Percentiles rank a stretch among this genome's conserved stretches.
Conservation (phyloP, 768 basidiomycete genomes). For the Suillus weaverae region DNA sequence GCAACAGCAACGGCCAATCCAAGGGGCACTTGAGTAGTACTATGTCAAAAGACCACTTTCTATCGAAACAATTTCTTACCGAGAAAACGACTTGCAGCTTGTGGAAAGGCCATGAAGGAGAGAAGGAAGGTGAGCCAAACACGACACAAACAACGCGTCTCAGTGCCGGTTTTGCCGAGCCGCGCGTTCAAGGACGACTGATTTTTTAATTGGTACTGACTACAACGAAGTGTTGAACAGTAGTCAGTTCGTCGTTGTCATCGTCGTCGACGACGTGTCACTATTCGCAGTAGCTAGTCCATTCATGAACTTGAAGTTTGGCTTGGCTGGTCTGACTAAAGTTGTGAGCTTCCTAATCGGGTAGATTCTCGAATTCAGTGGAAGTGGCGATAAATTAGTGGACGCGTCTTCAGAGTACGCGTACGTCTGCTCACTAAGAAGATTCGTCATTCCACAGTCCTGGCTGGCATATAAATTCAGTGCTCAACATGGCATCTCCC, state of each 20-base stretch:
- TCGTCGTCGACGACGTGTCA: too few relatives aligned
- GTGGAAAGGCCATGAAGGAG: slow-evolving; percentile 49
- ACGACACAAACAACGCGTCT: slow-evolving; percentile 24
- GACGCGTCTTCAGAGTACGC: slow-evolving; percentile 1
- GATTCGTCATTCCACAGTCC: neutral
- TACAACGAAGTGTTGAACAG: too few relatives aligned
- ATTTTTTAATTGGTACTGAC: too few relatives aligned
- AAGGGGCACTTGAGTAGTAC: slow-evolving; percentile 30
- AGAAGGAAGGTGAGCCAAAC: slow-evolving; percentile 19
- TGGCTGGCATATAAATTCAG: neutral
- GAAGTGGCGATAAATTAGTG: neutral
- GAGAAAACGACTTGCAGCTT: slow-evolving; percentile 48
- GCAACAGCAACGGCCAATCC: slow-evolving; percentile 42
- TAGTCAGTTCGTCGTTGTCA: too few relatives aligned
- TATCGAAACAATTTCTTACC: slow-evolving; percentile 29
- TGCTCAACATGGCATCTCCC: neutral
- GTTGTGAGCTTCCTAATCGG: neutral
- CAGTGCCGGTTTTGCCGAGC: neutral
- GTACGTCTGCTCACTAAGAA: neutral
- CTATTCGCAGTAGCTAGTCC: too few relatives aligned
- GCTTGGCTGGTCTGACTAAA: too few relatives aligned
- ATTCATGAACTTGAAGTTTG: too few relatives aligned
- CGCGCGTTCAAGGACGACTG: neutral
- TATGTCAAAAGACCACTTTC: slow-evolving; percentile 12
- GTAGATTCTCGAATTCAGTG: neutral